Conservation (phyloP, 1,284 basidiomycete genomes). For the Ustilago loliicola region DNA sequence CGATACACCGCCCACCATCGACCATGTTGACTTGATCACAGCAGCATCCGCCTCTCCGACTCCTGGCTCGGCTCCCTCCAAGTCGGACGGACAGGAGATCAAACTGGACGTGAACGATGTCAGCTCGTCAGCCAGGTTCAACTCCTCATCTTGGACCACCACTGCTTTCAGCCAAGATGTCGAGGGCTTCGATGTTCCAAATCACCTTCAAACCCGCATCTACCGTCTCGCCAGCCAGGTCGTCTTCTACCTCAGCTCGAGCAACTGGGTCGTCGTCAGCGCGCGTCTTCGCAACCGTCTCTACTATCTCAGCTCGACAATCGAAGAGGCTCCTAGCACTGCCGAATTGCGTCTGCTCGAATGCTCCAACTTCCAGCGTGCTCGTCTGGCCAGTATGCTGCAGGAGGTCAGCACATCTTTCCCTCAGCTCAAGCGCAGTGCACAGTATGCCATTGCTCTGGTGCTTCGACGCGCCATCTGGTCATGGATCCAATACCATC, state of each 20-base stretch:
- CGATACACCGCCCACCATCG: conserved; percentile 24
- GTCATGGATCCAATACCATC: conserved; percentile 90
- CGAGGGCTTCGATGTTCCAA: conserved; percentile 44
- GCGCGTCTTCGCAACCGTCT: conserved; percentile 81
- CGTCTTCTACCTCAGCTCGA: conserved; percentile 87
- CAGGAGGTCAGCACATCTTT: conserved; percentile 85
- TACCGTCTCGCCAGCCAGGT: conserved; percentile 77
- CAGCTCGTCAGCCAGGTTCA: conserved; percentile 41
- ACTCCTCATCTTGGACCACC: conserved; percentile 46
- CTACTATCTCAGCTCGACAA: conserved; percentile 75
- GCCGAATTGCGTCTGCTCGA: conserved; percentile 80
- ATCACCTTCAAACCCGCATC: conserved; percentile 64
- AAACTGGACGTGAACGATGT: conserved; percentile 2
- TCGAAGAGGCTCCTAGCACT: conserved; percentile 74
- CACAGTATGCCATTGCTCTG: conserved; percentile 80
- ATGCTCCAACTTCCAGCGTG: conserved; percentile 72
- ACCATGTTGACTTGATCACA: conserved; percentile 13
- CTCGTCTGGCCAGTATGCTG: conserved; percentile 63
- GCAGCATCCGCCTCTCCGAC: conserved; percentile 4
- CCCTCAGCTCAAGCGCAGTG: conserved; percentile 83
- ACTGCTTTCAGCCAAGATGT: conserved; percentile 41
- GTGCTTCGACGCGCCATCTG: conserved; percentile 85
- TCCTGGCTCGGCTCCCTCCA: background rate
- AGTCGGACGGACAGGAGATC: background rate
- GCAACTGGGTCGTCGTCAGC: conserved; percentile 88